Percentiles rank a stretch among this genome's conserved stretches.
phyloP scores from a whole-genome alignment of 2,329 filamentous ascomycete species.

The Epichloe baconii region DNA sequence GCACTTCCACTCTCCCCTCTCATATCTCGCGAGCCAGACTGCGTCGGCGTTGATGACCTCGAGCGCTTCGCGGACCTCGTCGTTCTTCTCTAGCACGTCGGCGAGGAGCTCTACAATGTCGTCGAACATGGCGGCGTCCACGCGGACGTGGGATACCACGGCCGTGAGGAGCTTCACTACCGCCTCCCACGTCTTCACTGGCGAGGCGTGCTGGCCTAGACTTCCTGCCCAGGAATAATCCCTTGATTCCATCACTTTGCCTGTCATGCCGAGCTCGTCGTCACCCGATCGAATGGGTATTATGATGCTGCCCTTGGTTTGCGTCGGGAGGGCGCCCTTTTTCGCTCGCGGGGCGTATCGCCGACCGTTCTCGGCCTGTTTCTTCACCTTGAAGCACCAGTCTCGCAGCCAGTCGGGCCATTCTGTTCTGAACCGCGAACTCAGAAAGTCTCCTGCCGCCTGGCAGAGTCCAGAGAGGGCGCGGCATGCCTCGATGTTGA shows the following conservation, averaged over 20 bases:
- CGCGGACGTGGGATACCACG: conserved; percentile 46
- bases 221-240: conserved; percentile 17
- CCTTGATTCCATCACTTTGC: conserved; percentile 4
- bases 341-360: conserved; percentile 3
- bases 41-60: conserved; percentile 58
- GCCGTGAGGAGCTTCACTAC: conserved; percentile 44
- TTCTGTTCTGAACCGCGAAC: conserved; percentile 58
- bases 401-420: conserved; percentile 46
- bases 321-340: not conserved
- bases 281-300: conserved; percentile 19
- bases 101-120: conserved; percentile 52
- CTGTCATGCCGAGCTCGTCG: conserved; percentile 10
- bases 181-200: conserved; percentile 51
- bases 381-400: conserved; percentile 34
- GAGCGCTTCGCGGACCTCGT: conserved; percentile 41
- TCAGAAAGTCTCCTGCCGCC: conserved; percentile 69
- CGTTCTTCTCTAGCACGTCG: conserved; percentile 30
- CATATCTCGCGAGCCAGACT: conserved; percentile 55
- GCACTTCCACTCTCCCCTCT: conserved; percentile 27
- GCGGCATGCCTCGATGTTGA: conserved; percentile 57
- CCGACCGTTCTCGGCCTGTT: conserved; percentile 19
- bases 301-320: conserved; percentile 14
- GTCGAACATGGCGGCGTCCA: conserved; percentile 61
- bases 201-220: conserved; percentile 47
- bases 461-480: conserved; percentile 56